Evolutionary conservation across 371 early-diverging fungal species (phyloP), one percentile per base, ranked within the genome.

Genomic region (Mucor piriformis): DNA sequence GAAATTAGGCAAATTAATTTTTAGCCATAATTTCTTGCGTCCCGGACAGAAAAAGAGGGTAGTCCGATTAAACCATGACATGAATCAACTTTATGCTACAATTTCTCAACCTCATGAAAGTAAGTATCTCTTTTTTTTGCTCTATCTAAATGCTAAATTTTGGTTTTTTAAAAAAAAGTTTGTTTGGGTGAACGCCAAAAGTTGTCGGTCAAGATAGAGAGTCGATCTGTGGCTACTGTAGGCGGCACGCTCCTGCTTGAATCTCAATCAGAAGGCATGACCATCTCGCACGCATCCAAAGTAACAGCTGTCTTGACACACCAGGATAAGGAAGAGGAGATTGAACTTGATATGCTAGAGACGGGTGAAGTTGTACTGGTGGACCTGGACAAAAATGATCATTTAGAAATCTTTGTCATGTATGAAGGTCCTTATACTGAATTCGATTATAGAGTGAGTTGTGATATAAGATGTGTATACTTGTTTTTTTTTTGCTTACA

Each of bases 1-100:
- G 74, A 69, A 66, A 52, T 65, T 82, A 21, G 87, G 88, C 2
- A 82, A 78, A 50, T 63, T 88, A 15, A 64, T 82, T 1, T 86
- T 88, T 55, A 51, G 72, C 6, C 83, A 85, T 49, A 87, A 83
- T 56, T 86, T 88, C 57, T 71, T 86, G 66, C 74, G 82, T n/a
- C 80, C 80, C 50, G 82, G 70, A 48, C 84, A 77, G 63, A 88
- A 76, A 56, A 77, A 87, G 47, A 77, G 82, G 16, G 74, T 78
- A 2, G 76, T 86, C 49, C 73, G 87, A 6, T 64, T 87, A 12
- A 83, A 86, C 43, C 80, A 85, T 54, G 76, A 77, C 38, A 49
- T 64, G 15, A 69, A 77, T 12, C 74, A 68, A 7, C 61, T 75
- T 1, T 60, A 62, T 34, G 70, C 70, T 5, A 59, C 63, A 6